Percentiles rank a stretch among this genome's conserved stretches.
Conservation (phyloP, 192 early-diverging fungal species). For the Rhizoclosmatium globosum region DNA sequence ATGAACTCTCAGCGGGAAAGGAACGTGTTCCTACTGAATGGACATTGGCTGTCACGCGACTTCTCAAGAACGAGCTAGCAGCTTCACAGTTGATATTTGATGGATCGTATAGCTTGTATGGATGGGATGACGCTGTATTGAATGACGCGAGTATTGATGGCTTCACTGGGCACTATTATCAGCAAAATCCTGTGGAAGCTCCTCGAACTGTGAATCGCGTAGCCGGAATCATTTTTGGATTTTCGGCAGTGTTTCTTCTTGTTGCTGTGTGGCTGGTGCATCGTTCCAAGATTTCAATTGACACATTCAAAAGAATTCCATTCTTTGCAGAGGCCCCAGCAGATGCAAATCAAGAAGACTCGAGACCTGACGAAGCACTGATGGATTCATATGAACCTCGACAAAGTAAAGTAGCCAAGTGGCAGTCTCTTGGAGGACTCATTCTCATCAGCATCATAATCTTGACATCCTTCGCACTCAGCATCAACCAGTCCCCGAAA, state of each 20-base stretch:
- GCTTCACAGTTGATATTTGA: conserved; percentile 44
- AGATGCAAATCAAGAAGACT: too few relatives aligned
- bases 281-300: not conserved
- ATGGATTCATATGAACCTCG: too few relatives aligned
- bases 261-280: not conserved
- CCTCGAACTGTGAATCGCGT: not conserved
- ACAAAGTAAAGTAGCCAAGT: too few relatives aligned
- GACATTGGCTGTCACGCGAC: conserved; percentile 45
- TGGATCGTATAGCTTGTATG: conserved; percentile 47
- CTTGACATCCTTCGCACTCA: not conserved
- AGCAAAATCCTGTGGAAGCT: not conserved
- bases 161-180: conserved; percentile 54
- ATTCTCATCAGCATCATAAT: not conserved
- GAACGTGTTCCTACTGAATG: conserved; percentile 43
- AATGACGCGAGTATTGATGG: conserved; percentile 44
- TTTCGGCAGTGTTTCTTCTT: not conserved
- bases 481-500: not conserved
- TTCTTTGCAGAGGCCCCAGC: too few relatives aligned
- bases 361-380: too few relatives aligned
- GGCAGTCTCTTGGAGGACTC: not conserved
- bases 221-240: not conserved
- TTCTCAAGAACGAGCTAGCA: conserved; percentile 34
- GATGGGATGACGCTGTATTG: conserved; percentile 36
- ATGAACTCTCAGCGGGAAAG: conserved; percentile 51
- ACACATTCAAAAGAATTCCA: too few relatives aligned